Percentiles rank a stretch among this genome's conserved stretches.
Conservation (phyloP, 2,329 filamentous ascomycete genomes). For the Paramyrothecium roridum region DNA sequence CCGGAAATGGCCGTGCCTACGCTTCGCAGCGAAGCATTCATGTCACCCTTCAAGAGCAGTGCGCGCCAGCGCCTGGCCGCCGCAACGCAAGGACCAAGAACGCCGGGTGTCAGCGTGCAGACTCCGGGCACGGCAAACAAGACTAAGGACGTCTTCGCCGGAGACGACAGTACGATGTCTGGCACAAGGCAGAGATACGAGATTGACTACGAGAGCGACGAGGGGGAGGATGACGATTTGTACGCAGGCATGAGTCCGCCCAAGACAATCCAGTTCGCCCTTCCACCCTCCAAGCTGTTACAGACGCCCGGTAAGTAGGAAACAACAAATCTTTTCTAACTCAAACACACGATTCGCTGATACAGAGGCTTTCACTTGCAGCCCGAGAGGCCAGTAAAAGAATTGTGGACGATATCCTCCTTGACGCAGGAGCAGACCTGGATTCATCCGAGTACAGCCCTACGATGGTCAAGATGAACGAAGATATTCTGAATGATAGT, state of each 20-base stretch:
- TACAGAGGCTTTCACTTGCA: slow-evolving; percentile 19
- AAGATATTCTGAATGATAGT: slow-evolving; percentile 59
- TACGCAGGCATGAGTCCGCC: slow-evolving; percentile 81
- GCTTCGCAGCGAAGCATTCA: slow-evolving; percentile 81
- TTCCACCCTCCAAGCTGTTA: slow-evolving; percentile 72
- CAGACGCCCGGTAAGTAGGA: slow-evolving; percentile 70
- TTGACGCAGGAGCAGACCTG: slow-evolving; percentile 66
- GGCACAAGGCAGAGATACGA: slow-evolving; percentile 42
- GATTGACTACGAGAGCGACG: slow-evolving; percentile 73
- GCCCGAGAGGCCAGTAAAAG: slow-evolving; percentile 76
- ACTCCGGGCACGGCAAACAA: slow-evolving; percentile 59
- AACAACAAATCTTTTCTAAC: neutral
- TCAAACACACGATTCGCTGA: neutral
- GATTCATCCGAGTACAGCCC: slow-evolving; percentile 59
- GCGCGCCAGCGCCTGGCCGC: slow-evolving; percentile 38
- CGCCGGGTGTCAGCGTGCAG: slow-evolving; percentile 82
- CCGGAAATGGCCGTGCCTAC: slow-evolving; percentile 79
- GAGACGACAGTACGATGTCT: slow-evolving; percentile 14
- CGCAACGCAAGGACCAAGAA: slow-evolving; percentile 52
- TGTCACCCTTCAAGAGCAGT: slow-evolving; percentile 61
- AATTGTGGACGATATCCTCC: slow-evolving; percentile 76
- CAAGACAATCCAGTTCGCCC: slow-evolving; percentile 85
- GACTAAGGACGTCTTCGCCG: slow-evolving; percentile 46
- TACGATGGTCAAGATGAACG: slow-evolving; percentile 63
- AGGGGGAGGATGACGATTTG: slow-evolving; percentile 59